A percentile compares a stretch with the other conserved stretches of the same genome.
Conservation (phyloP, 768 basidiomycete genomes). For the Auricularia cornea region DNA sequence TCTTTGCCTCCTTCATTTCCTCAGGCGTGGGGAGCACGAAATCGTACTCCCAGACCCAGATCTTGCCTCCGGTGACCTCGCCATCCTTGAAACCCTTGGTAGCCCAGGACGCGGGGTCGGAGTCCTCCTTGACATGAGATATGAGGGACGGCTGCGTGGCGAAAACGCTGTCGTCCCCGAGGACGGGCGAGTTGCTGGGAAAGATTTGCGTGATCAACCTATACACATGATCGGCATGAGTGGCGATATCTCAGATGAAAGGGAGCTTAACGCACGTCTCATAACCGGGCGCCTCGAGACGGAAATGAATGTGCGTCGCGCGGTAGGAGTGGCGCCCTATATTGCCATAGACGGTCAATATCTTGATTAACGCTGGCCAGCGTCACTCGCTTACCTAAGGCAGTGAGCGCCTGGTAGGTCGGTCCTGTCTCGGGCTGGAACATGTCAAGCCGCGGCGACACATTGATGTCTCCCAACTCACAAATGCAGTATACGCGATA, state of each 20-base stretch:
- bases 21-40: constrained; percentile 23
- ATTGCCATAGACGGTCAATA: background rate
- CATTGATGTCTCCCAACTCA: background rate
- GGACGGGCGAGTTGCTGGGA: constrained; percentile 28
- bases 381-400: too few relatives aligned
- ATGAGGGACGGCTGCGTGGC: constrained; percentile 27
- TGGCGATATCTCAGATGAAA: background rate
- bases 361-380: too few relatives aligned
- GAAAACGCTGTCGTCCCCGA: constrained; percentile 28
- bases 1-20: constrained; percentile 21
- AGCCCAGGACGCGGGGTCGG: constrained; percentile 19
- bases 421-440: constrained; percentile 24
- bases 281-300: constrained; percentile 24
- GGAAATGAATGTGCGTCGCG: constrained; percentile 28
- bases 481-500: constrained; percentile 24
- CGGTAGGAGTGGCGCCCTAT: constrained; percentile 25
- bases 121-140: constrained; percentile 19
- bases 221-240: background rate
- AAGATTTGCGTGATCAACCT: constrained; percentile 27
- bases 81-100: constrained; percentile 22
- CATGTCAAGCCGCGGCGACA: background rate
- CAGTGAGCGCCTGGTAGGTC: constrained; percentile 19
- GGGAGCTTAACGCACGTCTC: constrained; percentile 17
- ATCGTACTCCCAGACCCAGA: constrained; percentile 26
- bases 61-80: constrained; percentile 20